Conservation (phyloP, 2,329 filamentous ascomycete genomes). For the Aspergillus sp. region DNA sequence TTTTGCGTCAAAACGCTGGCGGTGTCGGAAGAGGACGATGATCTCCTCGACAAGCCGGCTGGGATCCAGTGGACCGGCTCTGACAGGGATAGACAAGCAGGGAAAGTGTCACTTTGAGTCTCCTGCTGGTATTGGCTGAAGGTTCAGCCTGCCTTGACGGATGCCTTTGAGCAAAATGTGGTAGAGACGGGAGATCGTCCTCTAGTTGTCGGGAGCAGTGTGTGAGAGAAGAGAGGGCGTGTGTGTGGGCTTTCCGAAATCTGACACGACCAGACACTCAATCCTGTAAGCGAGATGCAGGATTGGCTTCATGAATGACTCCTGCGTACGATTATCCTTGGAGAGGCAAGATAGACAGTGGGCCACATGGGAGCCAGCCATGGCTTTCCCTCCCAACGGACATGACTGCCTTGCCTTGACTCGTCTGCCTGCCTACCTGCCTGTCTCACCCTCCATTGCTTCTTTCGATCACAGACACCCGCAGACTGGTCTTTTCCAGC, state of each 20-base stretch:
- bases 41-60: not conserved
- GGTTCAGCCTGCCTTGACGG: not conserved
- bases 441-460: conserved; percentile 2
- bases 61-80: not conserved
- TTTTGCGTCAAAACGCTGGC: not conserved
- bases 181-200: conserved; percentile 23
- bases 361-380: not conserved
- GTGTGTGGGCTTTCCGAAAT: not conserved
- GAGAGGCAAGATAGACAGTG: not conserved
- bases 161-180: conserved; percentile 5
- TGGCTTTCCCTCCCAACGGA: not conserved
- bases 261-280: conserved; percentile 3
- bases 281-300: not conserved
- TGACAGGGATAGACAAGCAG: not conserved
- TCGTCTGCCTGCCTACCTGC: not conserved
- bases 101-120: not conserved
- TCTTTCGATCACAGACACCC: not conserved
- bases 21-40: not conserved
- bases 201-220: conserved; percentile 13
- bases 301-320: not conserved
- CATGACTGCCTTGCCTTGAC: not conserved
- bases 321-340: not conserved
- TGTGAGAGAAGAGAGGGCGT: not conserved
- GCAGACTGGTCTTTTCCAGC: not conserved
- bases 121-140: not conserved